These are phyloP conservation scores for Cadophora sp. DNA, from an alignment of 2,329 filamentous ascomycete genomes.

Conservation along the genomic window DNA sequence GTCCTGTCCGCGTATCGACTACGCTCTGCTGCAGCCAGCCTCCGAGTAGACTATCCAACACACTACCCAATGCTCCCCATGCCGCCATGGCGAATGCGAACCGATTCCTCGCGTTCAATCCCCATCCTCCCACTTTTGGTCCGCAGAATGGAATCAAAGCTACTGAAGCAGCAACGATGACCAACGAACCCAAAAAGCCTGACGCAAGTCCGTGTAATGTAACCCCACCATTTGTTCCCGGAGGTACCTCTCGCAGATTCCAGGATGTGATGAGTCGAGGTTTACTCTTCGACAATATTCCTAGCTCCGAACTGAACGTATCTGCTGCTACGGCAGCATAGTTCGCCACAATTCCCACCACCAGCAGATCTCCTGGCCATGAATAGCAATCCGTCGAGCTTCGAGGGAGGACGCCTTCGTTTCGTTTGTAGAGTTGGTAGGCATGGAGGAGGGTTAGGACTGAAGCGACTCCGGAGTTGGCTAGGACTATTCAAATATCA, in stretches of 20 bases:
- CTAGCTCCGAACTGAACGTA: conserved; percentile 94
- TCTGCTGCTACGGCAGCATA: conserved; percentile 93
- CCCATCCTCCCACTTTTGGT: conserved; percentile 52
- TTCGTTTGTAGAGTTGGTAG: conserved; percentile 61
- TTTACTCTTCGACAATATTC: conserved; percentile 78
- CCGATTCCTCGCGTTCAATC: conserved; percentile 55
- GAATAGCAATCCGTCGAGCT: conserved; percentile 54
- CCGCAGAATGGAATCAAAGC: conserved; percentile 73
- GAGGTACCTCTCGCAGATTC: conserved; percentile 78
- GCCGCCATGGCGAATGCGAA: conserved; percentile 64
- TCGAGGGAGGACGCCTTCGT: conserved; percentile 32
- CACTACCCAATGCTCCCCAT: conserved; percentile 79
- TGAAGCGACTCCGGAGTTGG: conserved; percentile 84
- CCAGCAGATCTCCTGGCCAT: conserved; percentile 67
- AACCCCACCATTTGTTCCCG: conserved; percentile 93
- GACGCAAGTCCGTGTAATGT: conserved; percentile 76
- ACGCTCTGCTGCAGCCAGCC: conserved; percentile 87
- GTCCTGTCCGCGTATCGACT: conserved; percentile 80
- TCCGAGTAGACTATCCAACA: conserved; percentile 88
- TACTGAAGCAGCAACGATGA: conserved; percentile 68
- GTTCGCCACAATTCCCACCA: conserved; percentile 75
- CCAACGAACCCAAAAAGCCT: conserved; percentile 74
- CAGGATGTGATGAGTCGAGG: conserved; percentile 88
- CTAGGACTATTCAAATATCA: conserved; percentile 63
- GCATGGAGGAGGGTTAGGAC: conserved; percentile 65